Conservation (phyloP, 441 rosid species). For the Populus hybrid region DNA sequence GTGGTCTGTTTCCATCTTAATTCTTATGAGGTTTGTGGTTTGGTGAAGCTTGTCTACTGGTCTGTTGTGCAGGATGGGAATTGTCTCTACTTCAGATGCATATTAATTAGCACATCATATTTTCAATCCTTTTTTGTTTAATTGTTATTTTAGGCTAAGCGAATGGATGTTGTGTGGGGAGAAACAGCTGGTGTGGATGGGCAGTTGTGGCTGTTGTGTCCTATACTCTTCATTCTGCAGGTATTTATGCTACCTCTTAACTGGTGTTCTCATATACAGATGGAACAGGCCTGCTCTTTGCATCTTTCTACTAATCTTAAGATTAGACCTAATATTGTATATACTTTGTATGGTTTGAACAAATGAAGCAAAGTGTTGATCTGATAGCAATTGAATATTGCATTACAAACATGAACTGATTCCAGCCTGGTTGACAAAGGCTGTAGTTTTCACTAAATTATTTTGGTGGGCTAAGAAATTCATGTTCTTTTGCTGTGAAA, state of each 20-base stretch:
- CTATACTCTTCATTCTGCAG: conserved; percentile 90
- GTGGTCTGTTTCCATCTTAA: background rate
- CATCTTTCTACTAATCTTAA: background rate
- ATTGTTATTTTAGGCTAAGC: conserved; percentile 64
- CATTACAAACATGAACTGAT: background rate
- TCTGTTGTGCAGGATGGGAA: conserved; percentile 2
- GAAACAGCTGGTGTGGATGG: conserved; percentile 99
- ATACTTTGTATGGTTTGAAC: background rate
- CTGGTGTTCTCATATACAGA: background rate
- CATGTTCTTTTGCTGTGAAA: background rate
- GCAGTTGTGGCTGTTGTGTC: conserved; percentile 86
- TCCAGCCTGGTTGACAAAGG: background rate
- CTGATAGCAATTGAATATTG: background rate
- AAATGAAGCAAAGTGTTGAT: background rate
- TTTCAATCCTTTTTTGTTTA: background rate
- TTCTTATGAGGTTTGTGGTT: background rate
- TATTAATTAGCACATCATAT: background rate
- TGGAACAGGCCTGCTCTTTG: background rate
- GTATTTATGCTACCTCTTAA: conserved; percentile 31
- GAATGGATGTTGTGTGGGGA: conserved; percentile 99
- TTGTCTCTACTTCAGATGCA: background rate
- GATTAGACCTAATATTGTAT: background rate
- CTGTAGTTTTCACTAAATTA: background rate
- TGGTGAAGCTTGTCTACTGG: background rate
- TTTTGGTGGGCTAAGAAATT: background rate